Percentiles rank a stretch among this genome's conserved stretches.
Conservation (phyloP, 768 basidiomycete genomes). For the Mycena chlorophos region DNA sequence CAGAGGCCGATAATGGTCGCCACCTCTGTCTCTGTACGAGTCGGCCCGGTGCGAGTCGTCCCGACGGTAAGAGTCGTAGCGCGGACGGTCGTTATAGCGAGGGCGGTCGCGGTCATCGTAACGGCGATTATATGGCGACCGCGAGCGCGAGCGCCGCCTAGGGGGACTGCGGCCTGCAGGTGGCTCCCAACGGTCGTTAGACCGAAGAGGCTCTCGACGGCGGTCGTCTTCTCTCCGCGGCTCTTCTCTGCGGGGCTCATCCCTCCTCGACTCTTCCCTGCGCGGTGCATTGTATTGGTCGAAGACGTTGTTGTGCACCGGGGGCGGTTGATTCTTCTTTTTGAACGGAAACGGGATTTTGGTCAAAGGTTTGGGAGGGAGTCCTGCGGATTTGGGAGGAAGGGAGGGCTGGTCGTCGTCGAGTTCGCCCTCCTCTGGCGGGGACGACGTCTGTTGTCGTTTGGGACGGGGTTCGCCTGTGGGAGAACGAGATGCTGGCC, state of each 20-base stretch:
- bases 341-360: conserved; percentile 81
- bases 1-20: conserved; percentile 5
- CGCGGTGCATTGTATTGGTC: conserved; percentile 1
- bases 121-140: conserved; percentile 6
- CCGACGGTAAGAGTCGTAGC: conserved; percentile 16
- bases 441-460: conserved; percentile 57
- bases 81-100: conserved; percentile 10
- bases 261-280: conserved; percentile 13
- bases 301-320: conserved; percentile 26
- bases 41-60: conserved; percentile 13
- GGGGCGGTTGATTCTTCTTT: conserved; percentile 35
- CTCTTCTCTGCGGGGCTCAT: conserved; percentile 32
- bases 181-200: conserved; percentile 41
- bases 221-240: conserved; percentile 48
- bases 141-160: conserved; percentile 8
- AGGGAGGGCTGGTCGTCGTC: conserved; percentile 51
- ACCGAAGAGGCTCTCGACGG: conserved; percentile 26
- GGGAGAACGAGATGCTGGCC: conserved; percentile 57
- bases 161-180: conserved; percentile 23
- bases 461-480: conserved; percentile 52
- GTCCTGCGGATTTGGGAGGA: conserved; percentile 36
- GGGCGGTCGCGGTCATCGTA: not conserved
- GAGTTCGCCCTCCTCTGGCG: conserved; percentile 80
- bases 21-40: not conserved
- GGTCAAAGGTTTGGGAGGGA: conserved; percentile 8